These are phyloP conservation scores for Thermothelomyces thermophilus DNA, from an alignment of 2,329 filamentous ascomycete genomes.

Conservation along the genomic window DNA sequence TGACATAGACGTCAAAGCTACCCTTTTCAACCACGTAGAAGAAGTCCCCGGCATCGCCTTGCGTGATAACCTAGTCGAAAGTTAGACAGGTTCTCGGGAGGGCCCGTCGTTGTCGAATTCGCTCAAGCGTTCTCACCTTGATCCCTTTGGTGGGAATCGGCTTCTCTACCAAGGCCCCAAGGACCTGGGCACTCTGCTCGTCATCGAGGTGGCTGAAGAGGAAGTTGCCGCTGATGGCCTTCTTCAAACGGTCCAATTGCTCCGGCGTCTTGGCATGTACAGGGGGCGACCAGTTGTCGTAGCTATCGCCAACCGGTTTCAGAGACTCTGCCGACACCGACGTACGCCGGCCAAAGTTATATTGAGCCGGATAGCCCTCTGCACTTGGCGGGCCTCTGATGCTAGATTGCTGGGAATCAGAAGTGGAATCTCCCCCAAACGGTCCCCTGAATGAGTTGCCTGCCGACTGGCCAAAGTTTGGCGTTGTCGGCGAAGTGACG, in stretches of 20 bases:
- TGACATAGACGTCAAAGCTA: slow-evolving; percentile 85
- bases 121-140: slow-evolving; percentile 43
- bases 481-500: slow-evolving; percentile 66
- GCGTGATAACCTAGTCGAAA: slow-evolving; percentile 71
- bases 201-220: slow-evolving; percentile 92
- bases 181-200: slow-evolving; percentile 78
- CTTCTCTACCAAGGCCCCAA: slow-evolving; percentile 90
- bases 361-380: slow-evolving; percentile 80
- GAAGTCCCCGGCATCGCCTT: slow-evolving; percentile 93
- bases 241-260: slow-evolving; percentile 71
- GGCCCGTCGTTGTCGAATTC: neutral
- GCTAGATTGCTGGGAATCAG: slow-evolving; percentile 40
- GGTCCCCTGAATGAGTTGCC: slow-evolving; percentile 40
- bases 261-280: slow-evolving; percentile 75
- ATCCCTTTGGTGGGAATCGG: slow-evolving; percentile 86
- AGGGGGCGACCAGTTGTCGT: slow-evolving; percentile 87
- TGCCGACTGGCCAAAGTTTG: slow-evolving; percentile 45
- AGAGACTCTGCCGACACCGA: slow-evolving; percentile 96
- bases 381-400: slow-evolving; percentile 46
- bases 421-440: slow-evolving; percentile 47
- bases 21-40: slow-evolving; percentile 97
- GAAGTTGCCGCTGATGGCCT: slow-evolving; percentile 82
- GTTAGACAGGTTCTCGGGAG: slow-evolving; percentile 4
- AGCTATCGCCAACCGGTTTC: slow-evolving; percentile 75
- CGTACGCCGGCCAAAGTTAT: slow-evolving; percentile 87